Evolutionary conservation across 257 asterid genomes (phyloP).

Genomic region (Jacaranda mimosifolia): DNA sequence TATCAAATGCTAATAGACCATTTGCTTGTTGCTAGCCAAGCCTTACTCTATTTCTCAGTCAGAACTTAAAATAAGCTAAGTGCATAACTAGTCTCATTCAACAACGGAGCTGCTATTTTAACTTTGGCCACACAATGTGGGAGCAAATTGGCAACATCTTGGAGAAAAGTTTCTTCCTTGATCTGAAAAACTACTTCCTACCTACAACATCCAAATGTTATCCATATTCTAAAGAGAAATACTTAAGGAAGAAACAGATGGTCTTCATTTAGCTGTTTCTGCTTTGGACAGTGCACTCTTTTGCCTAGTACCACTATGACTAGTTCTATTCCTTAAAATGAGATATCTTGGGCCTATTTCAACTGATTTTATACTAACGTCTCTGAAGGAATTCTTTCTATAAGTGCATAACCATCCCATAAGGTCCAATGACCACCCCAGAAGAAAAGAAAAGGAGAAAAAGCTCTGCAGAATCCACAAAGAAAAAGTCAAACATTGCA

Average conservation of each 20-base stretch:
- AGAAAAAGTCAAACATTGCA: neutral
- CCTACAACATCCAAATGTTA: constrained; percentile 4
- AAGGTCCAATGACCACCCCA: neutral
- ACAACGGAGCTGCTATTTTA: neutral
- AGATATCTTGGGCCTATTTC: neutral
- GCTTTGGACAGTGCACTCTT: constrained; percentile 15
- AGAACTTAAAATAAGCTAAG: constrained; percentile 10
- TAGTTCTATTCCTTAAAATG: neutral
- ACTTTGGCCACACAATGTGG: neutral
- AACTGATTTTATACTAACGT: neutral
- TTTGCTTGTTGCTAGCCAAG: constrained; percentile 4
- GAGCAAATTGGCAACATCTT: constrained; percentile 12
- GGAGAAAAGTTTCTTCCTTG: neutral
- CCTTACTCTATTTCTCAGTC: neutral
- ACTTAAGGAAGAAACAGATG: constrained; percentile 21
- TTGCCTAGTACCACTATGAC: constrained; percentile 12
- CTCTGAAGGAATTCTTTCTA: constrained; percentile 5
- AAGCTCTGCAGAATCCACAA: neutral
- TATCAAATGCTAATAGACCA: neutral
- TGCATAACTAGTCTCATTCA: neutral
- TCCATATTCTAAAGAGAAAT: constrained; percentile 9
- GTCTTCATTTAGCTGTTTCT: constrained; percentile 14
- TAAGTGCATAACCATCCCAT: neutral
- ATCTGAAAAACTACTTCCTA: constrained; percentile 16
- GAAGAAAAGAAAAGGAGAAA: neutral